Evolutionary conservation across 2,329 filamentous ascomycete species (phyloP), one percentile per base, ranked within the genome.

Genomic region (Colletotrichum simmondsii): DNA sequence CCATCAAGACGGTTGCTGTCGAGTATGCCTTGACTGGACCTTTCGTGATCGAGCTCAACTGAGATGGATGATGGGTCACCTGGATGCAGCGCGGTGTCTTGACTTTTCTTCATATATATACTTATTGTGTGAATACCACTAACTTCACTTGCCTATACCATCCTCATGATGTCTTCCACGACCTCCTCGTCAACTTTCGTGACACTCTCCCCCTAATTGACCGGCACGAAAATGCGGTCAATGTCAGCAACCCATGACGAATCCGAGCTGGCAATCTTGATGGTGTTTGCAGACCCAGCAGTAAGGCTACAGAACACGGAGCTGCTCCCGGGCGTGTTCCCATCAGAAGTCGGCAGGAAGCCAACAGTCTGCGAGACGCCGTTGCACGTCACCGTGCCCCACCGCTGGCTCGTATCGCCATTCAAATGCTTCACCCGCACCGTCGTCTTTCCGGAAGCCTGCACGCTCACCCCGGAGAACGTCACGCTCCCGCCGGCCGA

Each of bases 361-460:
- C 90, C 88, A 6, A 91, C 73, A 28, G 82, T 83, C 77, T 88
- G 83, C 0, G 78, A 77, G 35, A 83, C 84, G 0, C 88, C 90
- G 75, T 92, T 92, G 5, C 92, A 89, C 8, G 80, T 82, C 3
- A 92, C 87, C 60, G 84, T 84, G 0, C 88, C 89, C 78, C 86
- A 88, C 53, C 91, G 79, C 76, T 90, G 85, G 0, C 78, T 79
- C 2, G 76, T 84, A 74, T 92, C 89, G 0, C 89, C 89, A 72
- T 92, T 92, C 12, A 85, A 76, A 76, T 89, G 88, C 76, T 88
- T 85, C 65, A 92, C 84, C 3, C 87, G 80, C 16, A 92, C 81
- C 0, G 89, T 91, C 2, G 85, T 88, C 30, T 83, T 78, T 1
- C 85, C 86, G 1, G 84, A 80, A 0, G 80, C 83, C 4, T 83